Conservation (phyloP, 108 stramenopile species). For the Bacterosira constricta region DNA sequence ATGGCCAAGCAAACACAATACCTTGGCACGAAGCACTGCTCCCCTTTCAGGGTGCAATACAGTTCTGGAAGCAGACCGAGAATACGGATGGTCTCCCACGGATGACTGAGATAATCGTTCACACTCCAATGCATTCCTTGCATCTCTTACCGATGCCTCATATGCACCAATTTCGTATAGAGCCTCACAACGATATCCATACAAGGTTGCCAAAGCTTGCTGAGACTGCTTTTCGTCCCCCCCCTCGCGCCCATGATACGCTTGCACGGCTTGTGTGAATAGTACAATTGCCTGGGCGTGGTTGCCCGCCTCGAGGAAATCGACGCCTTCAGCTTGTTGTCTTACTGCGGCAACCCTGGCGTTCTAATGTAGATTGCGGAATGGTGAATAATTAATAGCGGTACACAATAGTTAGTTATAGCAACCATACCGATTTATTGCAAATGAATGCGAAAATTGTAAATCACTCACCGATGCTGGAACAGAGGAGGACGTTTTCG, state of each 20-base stretch:
- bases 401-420: no score
- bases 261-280: constrained; percentile 15
- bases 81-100: not conserved
- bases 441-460: no score
- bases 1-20: constrained; percentile 19
- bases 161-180: constrained; percentile 69
- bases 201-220: constrained; percentile 39
- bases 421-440: no score
- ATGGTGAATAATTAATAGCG: no score
- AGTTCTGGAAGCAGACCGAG: not conserved
- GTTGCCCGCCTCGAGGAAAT: not conserved
- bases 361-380: no score
- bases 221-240: constrained; percentile 8
- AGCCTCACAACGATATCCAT: constrained; percentile 64
- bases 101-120: constrained; percentile 18
- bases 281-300: not conserved
- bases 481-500: no score
- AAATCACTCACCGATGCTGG: no score
- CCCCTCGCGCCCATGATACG: not conserved
- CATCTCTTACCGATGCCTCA: constrained; percentile 59
- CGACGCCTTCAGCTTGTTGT: not conserved
- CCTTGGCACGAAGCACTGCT: constrained; percentile 9
- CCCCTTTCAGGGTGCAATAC: not conserved
- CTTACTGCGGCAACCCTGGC: no score
- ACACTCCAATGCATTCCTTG: constrained; percentile 50